phyloP scores from a whole-genome alignment of 345 rosid species.

The Linum trigynum region DNA sequence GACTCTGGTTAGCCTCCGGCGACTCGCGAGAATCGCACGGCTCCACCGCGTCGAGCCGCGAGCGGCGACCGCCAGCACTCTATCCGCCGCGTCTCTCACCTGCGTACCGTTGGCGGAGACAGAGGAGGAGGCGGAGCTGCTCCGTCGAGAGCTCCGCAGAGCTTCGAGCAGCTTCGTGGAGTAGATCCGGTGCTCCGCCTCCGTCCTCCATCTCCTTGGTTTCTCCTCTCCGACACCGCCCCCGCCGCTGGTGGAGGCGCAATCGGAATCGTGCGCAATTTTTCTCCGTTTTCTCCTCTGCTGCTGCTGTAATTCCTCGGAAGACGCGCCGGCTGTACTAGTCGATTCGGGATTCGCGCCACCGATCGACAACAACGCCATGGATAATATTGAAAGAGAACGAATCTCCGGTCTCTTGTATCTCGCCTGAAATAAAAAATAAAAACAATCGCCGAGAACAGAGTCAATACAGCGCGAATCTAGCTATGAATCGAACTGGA shows the following conservation, averaged over 20 bases:
- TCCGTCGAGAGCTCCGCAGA: conserved; percentile 37
- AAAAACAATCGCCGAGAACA: neutral
- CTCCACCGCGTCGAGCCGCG: conserved; percentile 56
- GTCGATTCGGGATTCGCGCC: conserved; percentile 17
- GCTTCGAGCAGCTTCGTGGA: conserved; percentile 55
- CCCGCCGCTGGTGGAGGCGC: neutral
- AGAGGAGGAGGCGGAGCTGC: conserved; percentile 4
- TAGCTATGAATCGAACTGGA: neutral
- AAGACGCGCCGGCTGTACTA: conserved; percentile 17
- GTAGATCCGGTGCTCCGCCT: conserved; percentile 54
- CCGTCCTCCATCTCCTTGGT: conserved; percentile 50
- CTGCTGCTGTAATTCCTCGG: conserved; percentile 24
- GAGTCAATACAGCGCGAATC: neutral
- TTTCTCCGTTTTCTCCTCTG: conserved; percentile 42
- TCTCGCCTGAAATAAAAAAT: neutral
- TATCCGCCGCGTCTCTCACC: conserved; percentile 37
- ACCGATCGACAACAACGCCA: conserved; percentile 18
- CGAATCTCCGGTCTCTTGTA: neutral
- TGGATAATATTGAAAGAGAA: neutral
- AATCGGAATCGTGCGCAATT: conserved; percentile 7
- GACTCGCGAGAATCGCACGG: conserved; percentile 54
- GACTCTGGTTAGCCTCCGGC: conserved; percentile 22
- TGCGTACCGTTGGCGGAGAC: conserved; percentile 16
- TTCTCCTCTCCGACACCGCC: neutral
- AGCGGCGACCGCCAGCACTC: conserved; percentile 57